Base-by-base conservation (phyloP, 371 early-diverging fungal genomes). In the Syncephalastrum sp. region DNA sequence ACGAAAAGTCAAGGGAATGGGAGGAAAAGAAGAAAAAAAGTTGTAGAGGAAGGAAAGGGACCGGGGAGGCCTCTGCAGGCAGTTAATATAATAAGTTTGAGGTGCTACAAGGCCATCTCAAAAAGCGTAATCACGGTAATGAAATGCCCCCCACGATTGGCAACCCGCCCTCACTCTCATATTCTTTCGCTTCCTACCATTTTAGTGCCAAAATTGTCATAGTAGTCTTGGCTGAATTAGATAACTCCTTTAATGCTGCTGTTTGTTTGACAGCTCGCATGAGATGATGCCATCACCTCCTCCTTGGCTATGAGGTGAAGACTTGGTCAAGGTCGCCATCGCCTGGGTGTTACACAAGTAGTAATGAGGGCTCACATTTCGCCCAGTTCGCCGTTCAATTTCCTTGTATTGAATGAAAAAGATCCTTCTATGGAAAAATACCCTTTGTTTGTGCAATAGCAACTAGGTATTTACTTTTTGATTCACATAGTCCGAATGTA, bases 81-180 rank as follows among this genome's bases (percentile, higher is more conserved):
- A 49, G 25, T 50, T 33, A 57, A 41, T 25, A 57, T 17, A 48
- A 27, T 33, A 33, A 33, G 8, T 33, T 33, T 33, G 38, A 52
- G 53, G 29, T 17, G 15, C 42, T 52, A 52, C 53, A 38, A 52
- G 12, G 38, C 53, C 53, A 52, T 38, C 38, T 52, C 53, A 43
- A 52, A 52, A 52, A 52, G 43, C 53, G 53, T 33, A 33, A 33
- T 33, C 38, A 33, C 38, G 10, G 38, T 33, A 33, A 33, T 33
- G 53, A 41, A 52, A 52, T 52, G 38, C 14, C 15, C 33, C 53
- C 41, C 38, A 33, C 38, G 38, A 33, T 33, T 33, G 38, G 38
- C 38, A 33, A 33, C 38, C 38, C 38, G 38, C 38, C 38, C 38
- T 33, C 38, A 52, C 42, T 42, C 33, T 23, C 38, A 33, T 43